A percentile compares a stretch with the other conserved stretches of the same genome.
Evolutionary conservation across 2,329 filamentous ascomycete genomes (phyloP).

Genomic region (Sordariomycetes sp.): DNA sequence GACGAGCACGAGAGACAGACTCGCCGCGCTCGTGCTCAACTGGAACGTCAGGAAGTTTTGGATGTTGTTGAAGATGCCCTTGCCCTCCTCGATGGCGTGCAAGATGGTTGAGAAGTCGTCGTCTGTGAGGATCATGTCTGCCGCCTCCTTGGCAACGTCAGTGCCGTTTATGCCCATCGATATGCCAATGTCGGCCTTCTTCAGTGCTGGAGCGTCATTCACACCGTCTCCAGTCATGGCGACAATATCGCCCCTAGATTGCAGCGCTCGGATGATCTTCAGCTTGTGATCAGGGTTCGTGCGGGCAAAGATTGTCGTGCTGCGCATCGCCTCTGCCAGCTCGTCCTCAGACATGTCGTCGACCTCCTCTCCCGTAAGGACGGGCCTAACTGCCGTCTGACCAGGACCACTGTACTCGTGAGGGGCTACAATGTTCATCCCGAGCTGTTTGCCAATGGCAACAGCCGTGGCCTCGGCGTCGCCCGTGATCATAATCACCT

Average conservation of each 20-base stretch:
- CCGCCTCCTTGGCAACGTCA: conserved; percentile 90
- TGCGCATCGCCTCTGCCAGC: conserved; percentile 70
- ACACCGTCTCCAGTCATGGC: conserved; percentile 99
- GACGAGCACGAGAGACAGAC: conserved; percentile 78
- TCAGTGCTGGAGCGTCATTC: conserved; percentile 91
- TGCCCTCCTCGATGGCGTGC: conserved; percentile 93
- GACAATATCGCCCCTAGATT: conserved; percentile 87
- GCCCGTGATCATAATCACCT: conserved; percentile 98
- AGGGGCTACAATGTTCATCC: conserved; percentile 63
- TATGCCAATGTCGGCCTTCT: conserved; percentile 95
- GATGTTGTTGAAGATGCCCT: conserved; percentile 99
- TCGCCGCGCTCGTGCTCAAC: conserved; percentile 89
- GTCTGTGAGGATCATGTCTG: conserved; percentile 86
- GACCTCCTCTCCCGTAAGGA: conserved; percentile 82
- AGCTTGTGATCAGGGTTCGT: conserved; percentile 97
- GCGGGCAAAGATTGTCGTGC: conserved; percentile 88
- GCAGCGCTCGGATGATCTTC: conserved; percentile 86
- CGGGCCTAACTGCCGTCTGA: conserved; percentile 51
- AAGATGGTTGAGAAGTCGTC: conserved; percentile 88
- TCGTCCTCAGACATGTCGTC: conserved; percentile 81
- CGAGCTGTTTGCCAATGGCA: conserved; percentile 88
- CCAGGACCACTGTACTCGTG: conserved; percentile 31
- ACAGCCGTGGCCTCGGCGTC: conserved; percentile 91
- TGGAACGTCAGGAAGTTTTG: conserved; percentile 99
- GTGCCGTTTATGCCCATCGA: conserved; percentile 93